Conservation (phyloP, 1,284 basidiomycete species). For the Vanrija humicola region DNA sequence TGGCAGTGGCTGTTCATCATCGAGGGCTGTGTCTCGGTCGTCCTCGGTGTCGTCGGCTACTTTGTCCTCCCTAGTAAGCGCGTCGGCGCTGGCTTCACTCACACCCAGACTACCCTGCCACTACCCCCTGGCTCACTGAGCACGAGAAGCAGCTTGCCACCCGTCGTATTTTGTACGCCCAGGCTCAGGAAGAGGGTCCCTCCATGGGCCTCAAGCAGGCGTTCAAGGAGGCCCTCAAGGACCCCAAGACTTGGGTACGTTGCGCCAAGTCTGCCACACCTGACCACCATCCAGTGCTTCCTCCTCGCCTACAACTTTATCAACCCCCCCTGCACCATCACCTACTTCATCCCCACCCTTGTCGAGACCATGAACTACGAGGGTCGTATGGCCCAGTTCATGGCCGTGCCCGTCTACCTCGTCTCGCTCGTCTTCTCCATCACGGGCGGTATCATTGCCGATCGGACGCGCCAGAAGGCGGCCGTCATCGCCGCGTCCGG, state of each 20-base stretch:
- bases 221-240: constrained; percentile 20
- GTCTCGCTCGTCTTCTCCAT: constrained; percentile 4
- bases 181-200: constrained; percentile 1
- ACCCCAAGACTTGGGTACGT: constrained; percentile 37
- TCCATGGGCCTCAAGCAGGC: constrained; percentile 1
- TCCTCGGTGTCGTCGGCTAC: constrained; percentile 48
- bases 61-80: constrained; percentile 45
- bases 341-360: constrained; percentile 9
- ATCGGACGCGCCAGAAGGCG: constrained; percentile 25
- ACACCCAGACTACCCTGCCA: constrained; percentile 8
- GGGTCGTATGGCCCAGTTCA: constrained; percentile 12
- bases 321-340: constrained; percentile 12
- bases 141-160: neutral
- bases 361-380: constrained; percentile 8
- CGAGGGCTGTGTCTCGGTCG: constrained; percentile 53
- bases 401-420: constrained; percentile 14
- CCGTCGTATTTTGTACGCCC: constrained; percentile 1
- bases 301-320: constrained; percentile 3
- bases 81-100: neutral
- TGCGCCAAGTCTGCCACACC: neutral
- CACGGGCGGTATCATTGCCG: constrained; percentile 38
- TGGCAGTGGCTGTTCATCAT: constrained; percentile 51
- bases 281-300: constrained; percentile 1
- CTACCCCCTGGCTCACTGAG: neutral
- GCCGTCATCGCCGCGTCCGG: constrained; percentile 1